Conservation (phyloP, 805 yeast species). For the Kodamaea fukazawae region DNA sequence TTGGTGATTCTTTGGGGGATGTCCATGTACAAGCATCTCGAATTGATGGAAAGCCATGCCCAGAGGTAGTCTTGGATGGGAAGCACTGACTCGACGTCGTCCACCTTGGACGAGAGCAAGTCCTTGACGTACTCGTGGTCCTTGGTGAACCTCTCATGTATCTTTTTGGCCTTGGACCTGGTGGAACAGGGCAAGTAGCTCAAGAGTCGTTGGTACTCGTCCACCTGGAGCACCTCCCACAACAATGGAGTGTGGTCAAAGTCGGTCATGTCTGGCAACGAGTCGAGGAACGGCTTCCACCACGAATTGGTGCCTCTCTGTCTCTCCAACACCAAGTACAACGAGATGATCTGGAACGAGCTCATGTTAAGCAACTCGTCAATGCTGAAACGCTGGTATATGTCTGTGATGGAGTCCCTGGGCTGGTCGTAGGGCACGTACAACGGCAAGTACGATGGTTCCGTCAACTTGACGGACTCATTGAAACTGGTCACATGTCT, state of each 20-base stretch:
- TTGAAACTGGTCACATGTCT: slow-evolving; percentile 44
- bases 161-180: slow-evolving; percentile 36
- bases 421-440: slow-evolving; percentile 22
- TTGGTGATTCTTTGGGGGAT: slow-evolving; percentile 51
- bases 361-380: slow-evolving; percentile 42
- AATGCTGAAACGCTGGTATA: slow-evolving; percentile 29
- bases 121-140: slow-evolving; percentile 44
- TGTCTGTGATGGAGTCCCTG: slow-evolving; percentile 14
- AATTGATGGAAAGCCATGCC: slow-evolving; percentile 86
- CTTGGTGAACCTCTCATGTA: slow-evolving; percentile 37
- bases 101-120: slow-evolving; percentile 17
- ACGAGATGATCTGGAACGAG: slow-evolving; percentile 58
- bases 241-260: slow-evolving; percentile 57
- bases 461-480: slow-evolving; percentile 25
- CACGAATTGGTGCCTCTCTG: slow-evolving; percentile 41
- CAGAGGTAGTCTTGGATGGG: slow-evolving; percentile 34
- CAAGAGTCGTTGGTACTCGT: slow-evolving; percentile 26
- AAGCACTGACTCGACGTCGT: not conserved
- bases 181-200: slow-evolving; percentile 46
- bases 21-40: slow-evolving; percentile 83
- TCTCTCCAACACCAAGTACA: slow-evolving; percentile 49
- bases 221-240: slow-evolving; percentile 47
- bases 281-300: slow-evolving; percentile 68
- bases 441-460: slow-evolving; percentile 18
- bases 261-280: slow-evolving; percentile 58